Evolutionary conservation across 331 rosid genomes (phyloP).

Genomic region (Quercus tomentella): DNA sequence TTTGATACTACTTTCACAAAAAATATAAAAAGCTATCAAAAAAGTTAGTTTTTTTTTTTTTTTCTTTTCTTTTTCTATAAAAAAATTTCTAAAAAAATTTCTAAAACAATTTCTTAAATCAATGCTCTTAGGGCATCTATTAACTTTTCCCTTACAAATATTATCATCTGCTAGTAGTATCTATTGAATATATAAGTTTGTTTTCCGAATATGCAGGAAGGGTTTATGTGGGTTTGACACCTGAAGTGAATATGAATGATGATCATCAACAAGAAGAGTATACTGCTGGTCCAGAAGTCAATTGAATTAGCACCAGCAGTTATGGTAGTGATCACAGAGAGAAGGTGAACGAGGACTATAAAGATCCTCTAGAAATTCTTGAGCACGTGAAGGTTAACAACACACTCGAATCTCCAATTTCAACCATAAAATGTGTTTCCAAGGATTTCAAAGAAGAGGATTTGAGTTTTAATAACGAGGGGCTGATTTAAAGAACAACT

Average conservation of each 20-base stretch:
- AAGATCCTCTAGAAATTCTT: slow-evolving; percentile 42
- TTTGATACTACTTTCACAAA: too few species aligned
- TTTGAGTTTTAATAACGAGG: slow-evolving; percentile 37
- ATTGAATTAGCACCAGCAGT: slow-evolving; percentile 7
- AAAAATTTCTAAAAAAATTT: too few species aligned
- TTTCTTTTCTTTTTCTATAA: too few species aligned
- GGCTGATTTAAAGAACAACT: slow-evolving; percentile 46
- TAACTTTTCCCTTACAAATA: not conserved
- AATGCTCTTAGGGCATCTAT: too few species aligned
- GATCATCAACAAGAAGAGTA: slow-evolving; percentile 17
- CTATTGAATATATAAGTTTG: not conserved
- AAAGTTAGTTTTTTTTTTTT: too few species aligned
- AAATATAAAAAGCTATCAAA: too few species aligned
- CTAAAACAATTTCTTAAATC: too few species aligned
- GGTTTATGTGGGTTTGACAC: slow-evolving; percentile 15
- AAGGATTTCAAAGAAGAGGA: slow-evolving; percentile 40
- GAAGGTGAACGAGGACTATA: slow-evolving; percentile 11
- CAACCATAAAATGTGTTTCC: slow-evolving; percentile 40
- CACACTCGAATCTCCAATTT: slow-evolving; percentile 33
- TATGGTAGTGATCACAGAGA: slow-evolving; percentile 7
- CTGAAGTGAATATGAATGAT: slow-evolving; percentile 13
- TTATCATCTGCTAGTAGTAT: not conserved
- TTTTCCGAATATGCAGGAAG: slow-evolving; percentile 29
- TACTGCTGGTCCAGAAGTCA: slow-evolving; percentile 9
- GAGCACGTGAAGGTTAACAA: slow-evolving; percentile 46